These are phyloP conservation scores for Pyrenochaeta sp. DNA, from an alignment of 2,329 filamentous ascomycete genomes.

Conservation along the genomic window DNA sequence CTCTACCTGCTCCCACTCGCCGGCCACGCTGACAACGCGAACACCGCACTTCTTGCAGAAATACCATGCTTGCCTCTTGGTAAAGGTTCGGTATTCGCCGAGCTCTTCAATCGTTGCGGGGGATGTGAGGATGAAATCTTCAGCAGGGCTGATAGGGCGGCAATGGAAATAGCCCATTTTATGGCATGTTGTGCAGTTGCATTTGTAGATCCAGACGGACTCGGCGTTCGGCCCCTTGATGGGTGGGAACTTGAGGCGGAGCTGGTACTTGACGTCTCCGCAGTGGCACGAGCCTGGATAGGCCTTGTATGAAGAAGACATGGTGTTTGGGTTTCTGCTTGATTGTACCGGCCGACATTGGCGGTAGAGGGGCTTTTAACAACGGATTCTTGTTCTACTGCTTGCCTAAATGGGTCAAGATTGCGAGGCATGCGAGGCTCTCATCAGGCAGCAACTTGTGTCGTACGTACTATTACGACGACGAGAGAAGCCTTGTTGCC, in stretches of 20 bases:
- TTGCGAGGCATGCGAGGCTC: background rate
- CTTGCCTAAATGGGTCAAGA: background rate
- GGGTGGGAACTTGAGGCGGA: slow-evolving; percentile 55
- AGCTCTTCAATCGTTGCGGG: slow-evolving; percentile 50
- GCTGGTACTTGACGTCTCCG: slow-evolving; percentile 54
- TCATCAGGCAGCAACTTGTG: slow-evolving; percentile 10
- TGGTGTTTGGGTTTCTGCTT: slow-evolving; percentile 7
- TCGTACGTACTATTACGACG: background rate
- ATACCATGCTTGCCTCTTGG: slow-evolving; percentile 50
- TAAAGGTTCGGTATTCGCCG: slow-evolving; percentile 52
- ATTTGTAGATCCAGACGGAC: slow-evolving; percentile 49
- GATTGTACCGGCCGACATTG: background rate
- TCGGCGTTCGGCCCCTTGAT: slow-evolving; percentile 16
- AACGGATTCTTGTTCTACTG: background rate
- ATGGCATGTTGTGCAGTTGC: slow-evolving; percentile 61
- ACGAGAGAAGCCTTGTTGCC: background rate
- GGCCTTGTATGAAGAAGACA: slow-evolving; percentile 28
- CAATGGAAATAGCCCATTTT: slow-evolving; percentile 60
- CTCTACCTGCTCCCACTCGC: slow-evolving; percentile 29
- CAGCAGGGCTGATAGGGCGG: slow-evolving; percentile 46
- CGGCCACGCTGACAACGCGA: slow-evolving; percentile 53
- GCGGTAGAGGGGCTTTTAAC: background rate
- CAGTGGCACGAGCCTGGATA: slow-evolving; percentile 59
- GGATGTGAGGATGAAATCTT: slow-evolving; percentile 59
- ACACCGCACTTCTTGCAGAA: slow-evolving; percentile 60